Base-by-base conservation (phyloP, 768 basidiomycete genomes). In the Lactarius sp. region DNA sequence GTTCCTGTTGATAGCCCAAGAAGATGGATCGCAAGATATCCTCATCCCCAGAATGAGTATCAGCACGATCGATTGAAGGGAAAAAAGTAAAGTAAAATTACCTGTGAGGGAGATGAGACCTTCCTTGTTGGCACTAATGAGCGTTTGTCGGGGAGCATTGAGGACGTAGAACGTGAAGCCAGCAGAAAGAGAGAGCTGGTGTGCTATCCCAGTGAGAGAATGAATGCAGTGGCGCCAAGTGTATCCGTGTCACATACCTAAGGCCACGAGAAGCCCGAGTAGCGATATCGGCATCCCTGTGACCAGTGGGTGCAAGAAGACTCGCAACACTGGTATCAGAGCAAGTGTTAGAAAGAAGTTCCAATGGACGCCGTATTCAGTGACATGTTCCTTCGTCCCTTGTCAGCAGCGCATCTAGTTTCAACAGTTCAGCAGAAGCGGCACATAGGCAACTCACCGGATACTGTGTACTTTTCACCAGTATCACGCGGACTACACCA, bases 351-450 rank as follows among this genome's bases (percentile, higher is more conserved):
- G 82, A 80, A 99, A 99, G 76, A 99, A 98, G 73, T 98, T 98
- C 97, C 97, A 99, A 70, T 99, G 96, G 0, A 85, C 84, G 0
- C 97, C 97, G 68, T 99, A 99, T 75, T 99, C 97, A 0, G 94
- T 88, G 59, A 90, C 87, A 64, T 99, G 97, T 77, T 98, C 97
- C 95, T 88, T 62, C 36, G 20, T 59, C 6, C 27, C 16, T 59
- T n/a, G 36, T 59, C 37, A 59, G 49, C 37, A 58, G 57, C 59
- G 36, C 59, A 47, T 57, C 10, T 2, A 18, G 14, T 27, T 53
- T n/a, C 9, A 16, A 20, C 37, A 54, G 33, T 53, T n/a, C 9
- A 16, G n/a, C 37, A 54, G 33, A 3, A 49, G 44, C 18, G 1
- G 6, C 47, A 49, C 50, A 44, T 5, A 20, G 10, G 8, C 7